phyloP scores from a whole-genome alignment of 345 rosid genomes.

The Abelmoschus esculentus region DNA sequence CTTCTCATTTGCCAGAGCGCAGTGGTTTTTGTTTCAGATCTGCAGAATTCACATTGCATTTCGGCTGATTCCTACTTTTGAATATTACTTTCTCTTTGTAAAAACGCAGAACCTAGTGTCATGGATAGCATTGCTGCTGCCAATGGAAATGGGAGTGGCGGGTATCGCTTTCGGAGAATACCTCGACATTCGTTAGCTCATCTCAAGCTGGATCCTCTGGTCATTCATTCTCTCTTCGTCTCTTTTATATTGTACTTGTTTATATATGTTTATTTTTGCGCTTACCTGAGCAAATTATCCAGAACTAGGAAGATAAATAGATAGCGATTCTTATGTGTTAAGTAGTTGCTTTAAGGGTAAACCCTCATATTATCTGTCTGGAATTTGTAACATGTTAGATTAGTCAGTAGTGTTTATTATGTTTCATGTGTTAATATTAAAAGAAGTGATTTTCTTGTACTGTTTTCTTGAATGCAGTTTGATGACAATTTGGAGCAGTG shows the following conservation, averaged over 20 bases:
- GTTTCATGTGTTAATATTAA: neutral
- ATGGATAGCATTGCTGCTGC: slow-evolving; percentile 22
- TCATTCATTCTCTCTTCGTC: slow-evolving; percentile 12
- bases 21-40: slow-evolving; percentile 8
- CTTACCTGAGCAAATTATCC: neutral
- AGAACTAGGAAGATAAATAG: neutral
- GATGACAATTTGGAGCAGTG: slow-evolving; percentile 91
- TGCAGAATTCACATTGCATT: neutral
- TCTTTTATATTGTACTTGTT: neutral
- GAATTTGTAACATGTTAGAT: neutral
- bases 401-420: neutral
- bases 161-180: slow-evolving; percentile 51
- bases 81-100: neutral
- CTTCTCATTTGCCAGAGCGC: neutral
- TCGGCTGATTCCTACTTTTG: neutral
- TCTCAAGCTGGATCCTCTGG: slow-evolving; percentile 55
- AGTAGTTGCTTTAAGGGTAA: neutral
- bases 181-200: slow-evolving; percentile 43
- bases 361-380: neutral
- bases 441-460: neutral
- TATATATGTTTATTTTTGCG: neutral
- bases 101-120: slow-evolving; percentile 8
- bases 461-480: slow-evolving; percentile 35
- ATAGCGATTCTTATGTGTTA: neutral
- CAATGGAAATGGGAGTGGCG: slow-evolving; percentile 18